Conservation (phyloP, 1,284 basidiomycete species). For the Peniophora sp. region DNA sequence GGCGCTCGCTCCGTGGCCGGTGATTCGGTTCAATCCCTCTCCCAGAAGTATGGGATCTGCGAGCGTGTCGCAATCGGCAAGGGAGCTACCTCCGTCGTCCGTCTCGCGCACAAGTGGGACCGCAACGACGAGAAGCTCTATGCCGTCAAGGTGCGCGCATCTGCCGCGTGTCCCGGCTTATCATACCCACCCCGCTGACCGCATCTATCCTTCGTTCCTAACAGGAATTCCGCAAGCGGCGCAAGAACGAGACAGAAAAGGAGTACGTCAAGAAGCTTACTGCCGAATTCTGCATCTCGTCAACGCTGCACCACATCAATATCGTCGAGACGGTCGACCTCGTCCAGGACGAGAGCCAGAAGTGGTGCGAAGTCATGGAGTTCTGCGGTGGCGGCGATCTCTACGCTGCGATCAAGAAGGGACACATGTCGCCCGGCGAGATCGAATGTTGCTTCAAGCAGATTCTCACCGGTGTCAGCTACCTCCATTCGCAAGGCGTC, state of each 20-base stretch:
- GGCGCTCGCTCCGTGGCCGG: slow-evolving; percentile 53
- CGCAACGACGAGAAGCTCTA: slow-evolving; percentile 96
- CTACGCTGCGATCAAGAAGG: slow-evolving; percentile 97
- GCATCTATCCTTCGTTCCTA: slow-evolving; percentile 1
- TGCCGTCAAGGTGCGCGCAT: slow-evolving; percentile 80
- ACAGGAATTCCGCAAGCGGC: slow-evolving; percentile 94
- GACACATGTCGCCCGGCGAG: slow-evolving; percentile 89
- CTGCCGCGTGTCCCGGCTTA: not conserved
- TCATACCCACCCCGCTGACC: slow-evolving; percentile 1
- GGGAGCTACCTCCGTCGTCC: slow-evolving; percentile 94
- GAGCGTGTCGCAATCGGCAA: slow-evolving; percentile 97
- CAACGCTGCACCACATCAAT: slow-evolving; percentile 93
- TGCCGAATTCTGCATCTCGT: slow-evolving; percentile 98
- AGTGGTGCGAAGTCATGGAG: slow-evolving; percentile 99
- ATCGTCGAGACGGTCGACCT: slow-evolving; percentile 98
- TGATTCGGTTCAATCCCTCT: slow-evolving; percentile 55
- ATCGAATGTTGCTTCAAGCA: slow-evolving; percentile 99
- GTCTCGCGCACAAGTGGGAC: slow-evolving; percentile 98
- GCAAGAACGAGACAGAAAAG: slow-evolving; percentile 98
- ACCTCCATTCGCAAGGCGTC: slow-evolving; percentile 93
- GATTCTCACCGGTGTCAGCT: slow-evolving; percentile 82
- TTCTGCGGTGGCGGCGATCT: slow-evolving; percentile 96
- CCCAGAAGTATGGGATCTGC: slow-evolving; percentile 96
- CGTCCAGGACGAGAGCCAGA: slow-evolving; percentile 91
- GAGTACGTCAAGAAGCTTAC: slow-evolving; percentile 99